phyloP scores from a whole-genome alignment of 164 flowering plant genomes.

The Echeveria elegans region DNA sequence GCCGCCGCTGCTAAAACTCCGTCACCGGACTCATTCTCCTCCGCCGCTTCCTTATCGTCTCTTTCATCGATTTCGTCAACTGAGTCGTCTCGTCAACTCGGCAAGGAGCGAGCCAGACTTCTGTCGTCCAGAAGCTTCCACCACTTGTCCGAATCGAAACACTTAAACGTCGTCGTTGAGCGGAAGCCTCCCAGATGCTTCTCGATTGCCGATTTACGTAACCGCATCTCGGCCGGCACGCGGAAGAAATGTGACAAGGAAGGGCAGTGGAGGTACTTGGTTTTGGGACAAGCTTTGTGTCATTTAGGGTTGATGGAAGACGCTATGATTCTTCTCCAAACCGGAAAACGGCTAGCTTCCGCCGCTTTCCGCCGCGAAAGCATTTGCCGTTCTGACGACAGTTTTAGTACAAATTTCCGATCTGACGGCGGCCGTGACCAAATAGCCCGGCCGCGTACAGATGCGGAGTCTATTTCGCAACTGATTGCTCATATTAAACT shows the following conservation, averaged over 20 bases:
- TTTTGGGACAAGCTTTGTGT: conserved; percentile 81
- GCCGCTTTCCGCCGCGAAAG: conserved; percentile 78
- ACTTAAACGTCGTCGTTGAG: not conserved
- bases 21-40: not conserved
- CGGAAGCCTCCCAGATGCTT: not conserved
- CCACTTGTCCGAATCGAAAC: not conserved
- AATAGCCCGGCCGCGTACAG: not conserved
- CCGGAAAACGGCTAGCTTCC: conserved; percentile 73
- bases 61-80: not conserved
- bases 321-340: conserved; percentile 84
- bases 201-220: conserved; percentile 11
- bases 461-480: conserved; percentile 2
- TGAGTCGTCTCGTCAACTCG: not conserved
- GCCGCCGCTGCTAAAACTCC: too few species aligned
- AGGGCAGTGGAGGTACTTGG: conserved; percentile 32
- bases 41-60: not conserved
- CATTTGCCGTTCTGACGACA: conserved; percentile 70
- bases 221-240: conserved; percentile 9
- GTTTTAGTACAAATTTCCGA: conserved; percentile 24
- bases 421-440: not conserved
- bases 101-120: not conserved
- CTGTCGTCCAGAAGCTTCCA: conserved; percentile 3
- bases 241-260: conserved; percentile 8
- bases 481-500: conserved; percentile 3
- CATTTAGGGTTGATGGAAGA: conserved; percentile 92